Conservation (phyloP, 441 rosid species). For the Gossypium laxum region DNA sequence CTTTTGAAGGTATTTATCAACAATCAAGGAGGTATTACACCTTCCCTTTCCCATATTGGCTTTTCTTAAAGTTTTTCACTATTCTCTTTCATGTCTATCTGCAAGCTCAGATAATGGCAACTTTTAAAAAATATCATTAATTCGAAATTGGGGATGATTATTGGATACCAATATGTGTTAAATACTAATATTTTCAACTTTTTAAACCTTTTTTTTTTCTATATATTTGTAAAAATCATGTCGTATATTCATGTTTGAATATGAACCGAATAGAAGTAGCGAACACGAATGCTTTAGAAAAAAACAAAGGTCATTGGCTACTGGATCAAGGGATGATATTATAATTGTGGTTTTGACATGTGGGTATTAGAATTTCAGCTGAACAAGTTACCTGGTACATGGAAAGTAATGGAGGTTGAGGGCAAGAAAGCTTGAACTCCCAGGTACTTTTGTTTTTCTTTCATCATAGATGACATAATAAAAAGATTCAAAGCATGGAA, state of each 20-base stretch:
- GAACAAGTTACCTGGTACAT: constrained; percentile 54
- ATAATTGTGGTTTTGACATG: constrained; percentile 38
- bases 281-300: neutral
- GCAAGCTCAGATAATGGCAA: neutral
- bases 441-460: constrained; percentile 32
- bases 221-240: neutral
- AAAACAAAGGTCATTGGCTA: constrained; percentile 8
- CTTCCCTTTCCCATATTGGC: neutral
- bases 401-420: constrained; percentile 23
- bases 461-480: constrained; percentile 39
- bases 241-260: neutral
- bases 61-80: neutral
- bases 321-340: constrained; percentile 21
- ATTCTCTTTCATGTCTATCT: neutral
- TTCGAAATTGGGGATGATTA: neutral
- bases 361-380: constrained; percentile 46
- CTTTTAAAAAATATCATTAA: neutral
- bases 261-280: neutral
- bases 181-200: neutral
- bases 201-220: neutral
- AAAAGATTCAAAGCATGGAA: constrained; percentile 29
- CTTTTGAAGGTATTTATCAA: constrained; percentile 30
- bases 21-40: constrained; percentile 12
- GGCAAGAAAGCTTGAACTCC: constrained; percentile 25
- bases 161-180: neutral